Evolutionary conservation across 345 rosid species (phyloP).

Genomic region (Citrus reticulata): DNA sequence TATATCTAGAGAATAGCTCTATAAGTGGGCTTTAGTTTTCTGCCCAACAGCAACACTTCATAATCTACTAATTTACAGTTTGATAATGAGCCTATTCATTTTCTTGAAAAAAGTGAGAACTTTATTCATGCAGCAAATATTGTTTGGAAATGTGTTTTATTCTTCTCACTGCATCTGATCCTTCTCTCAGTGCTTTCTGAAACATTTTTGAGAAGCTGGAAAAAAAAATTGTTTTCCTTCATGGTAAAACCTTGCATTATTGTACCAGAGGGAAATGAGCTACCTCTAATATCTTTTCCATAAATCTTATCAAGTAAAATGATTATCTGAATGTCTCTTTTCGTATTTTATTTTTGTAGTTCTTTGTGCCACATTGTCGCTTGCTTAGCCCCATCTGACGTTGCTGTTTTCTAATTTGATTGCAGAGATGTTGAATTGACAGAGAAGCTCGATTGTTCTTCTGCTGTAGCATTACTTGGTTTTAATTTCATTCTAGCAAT

Average conservation of each 20-base stretch:
- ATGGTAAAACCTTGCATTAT: background rate
- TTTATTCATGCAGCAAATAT: background rate
- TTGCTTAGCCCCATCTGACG: background rate
- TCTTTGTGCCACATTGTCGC: background rate
- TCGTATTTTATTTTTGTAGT: background rate
- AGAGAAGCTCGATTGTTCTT: conserved; percentile 78
- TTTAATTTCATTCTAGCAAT: conserved; percentile 64
- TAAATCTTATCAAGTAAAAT: background rate
- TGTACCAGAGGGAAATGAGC: background rate
- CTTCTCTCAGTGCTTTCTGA: background rate
- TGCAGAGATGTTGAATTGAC: conserved; percentile 79
- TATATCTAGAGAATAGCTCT: background rate
- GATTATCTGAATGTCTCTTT: background rate
- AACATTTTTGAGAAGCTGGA: background rate
- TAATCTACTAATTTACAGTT: background rate
- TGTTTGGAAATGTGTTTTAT: background rate
- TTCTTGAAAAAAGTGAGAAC: background rate
- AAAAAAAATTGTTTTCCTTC: background rate
- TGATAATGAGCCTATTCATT: background rate
- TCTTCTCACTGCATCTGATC: background rate
- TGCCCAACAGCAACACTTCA: background rate
- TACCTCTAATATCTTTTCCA: background rate
- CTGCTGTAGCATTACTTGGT: conserved; percentile 70
- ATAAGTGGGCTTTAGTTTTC: conserved; percentile 1
- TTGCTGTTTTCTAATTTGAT: conserved; percentile 16